phyloP scores from a whole-genome alignment of 805 yeast species.

The Metschnikowia arizonensis region DNA sequence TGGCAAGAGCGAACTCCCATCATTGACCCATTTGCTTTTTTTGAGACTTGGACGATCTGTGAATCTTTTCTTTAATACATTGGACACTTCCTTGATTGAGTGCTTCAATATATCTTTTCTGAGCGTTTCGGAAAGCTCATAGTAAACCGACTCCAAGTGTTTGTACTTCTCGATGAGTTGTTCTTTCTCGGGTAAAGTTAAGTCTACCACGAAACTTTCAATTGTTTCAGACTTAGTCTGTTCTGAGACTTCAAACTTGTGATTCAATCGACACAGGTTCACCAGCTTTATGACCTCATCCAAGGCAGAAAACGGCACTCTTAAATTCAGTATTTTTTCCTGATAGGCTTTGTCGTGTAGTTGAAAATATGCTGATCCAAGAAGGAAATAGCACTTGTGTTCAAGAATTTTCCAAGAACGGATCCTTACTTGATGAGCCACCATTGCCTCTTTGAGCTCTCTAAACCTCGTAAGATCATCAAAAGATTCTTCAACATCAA shows the following conservation, averaged over 20 bases:
- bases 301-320: constrained; percentile 8
- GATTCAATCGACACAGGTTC: neutral
- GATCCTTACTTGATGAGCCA: constrained; percentile 26
- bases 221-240: neutral
- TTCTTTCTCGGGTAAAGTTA: neutral
- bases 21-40: constrained; percentile 21
- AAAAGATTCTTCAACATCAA: constrained; percentile 1
- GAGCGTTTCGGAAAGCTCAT: constrained; percentile 58
- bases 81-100: constrained; percentile 33
- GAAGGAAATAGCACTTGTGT: constrained; percentile 74
- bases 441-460: constrained; percentile 24
- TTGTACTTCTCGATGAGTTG: constrained; percentile 30
- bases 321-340: constrained; percentile 20
- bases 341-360: constrained; percentile 33
- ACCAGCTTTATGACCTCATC: constrained; percentile 4
- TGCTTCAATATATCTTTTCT: constrained; percentile 50
- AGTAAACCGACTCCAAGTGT: constrained; percentile 48
- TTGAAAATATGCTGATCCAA: constrained; percentile 73
- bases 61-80: constrained; percentile 24
- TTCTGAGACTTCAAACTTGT: neutral
- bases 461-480: constrained; percentile 7
- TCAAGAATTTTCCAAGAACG: constrained; percentile 55
- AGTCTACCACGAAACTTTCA: neutral
- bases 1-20: constrained; percentile 29
- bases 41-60: constrained; percentile 18